phyloP scores from a whole-genome alignment of 495 filamentous ascomycete species.

The Trichoderma asperelloides region DNA sequence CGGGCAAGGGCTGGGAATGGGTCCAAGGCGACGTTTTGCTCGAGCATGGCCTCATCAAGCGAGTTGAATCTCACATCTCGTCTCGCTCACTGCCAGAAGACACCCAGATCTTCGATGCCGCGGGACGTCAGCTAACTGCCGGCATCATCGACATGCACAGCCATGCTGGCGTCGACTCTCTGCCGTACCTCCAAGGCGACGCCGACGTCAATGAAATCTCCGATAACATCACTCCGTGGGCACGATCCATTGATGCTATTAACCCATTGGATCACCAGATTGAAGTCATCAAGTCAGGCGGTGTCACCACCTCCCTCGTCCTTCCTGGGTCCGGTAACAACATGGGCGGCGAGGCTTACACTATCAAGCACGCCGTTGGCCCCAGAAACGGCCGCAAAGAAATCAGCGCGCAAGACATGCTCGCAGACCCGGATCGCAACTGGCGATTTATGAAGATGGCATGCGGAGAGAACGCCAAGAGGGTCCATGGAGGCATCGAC shows the following conservation, averaged over 20 bases:
- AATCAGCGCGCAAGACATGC: constrained; percentile 37
- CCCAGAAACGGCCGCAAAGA: constrained; percentile 41
- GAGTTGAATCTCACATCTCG: constrained; percentile 28
- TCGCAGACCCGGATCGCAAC: constrained; percentile 39
- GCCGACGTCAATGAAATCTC: constrained; percentile 46
- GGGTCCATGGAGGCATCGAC: constrained; percentile 39
- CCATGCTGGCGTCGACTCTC: constrained; percentile 40
- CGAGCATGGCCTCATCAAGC: constrained; percentile 39
- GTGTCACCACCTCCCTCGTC: constrained; percentile 58
- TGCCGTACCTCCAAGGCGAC: constrained; percentile 32
- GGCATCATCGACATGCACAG: constrained; percentile 63
- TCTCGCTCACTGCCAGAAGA: constrained; percentile 22
- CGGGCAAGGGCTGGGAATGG: constrained; percentile 38
- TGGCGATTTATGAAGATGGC: constrained; percentile 66
- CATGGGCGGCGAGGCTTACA: constrained; percentile 57
- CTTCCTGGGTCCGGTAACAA: constrained; percentile 57
- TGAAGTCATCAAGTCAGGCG: constrained; percentile 55
- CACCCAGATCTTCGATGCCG: constrained; percentile 38
- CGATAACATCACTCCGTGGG: constrained; percentile 46
- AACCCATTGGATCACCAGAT: constrained; percentile 43
- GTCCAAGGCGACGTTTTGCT: constrained; percentile 36
- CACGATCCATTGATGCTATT: constrained; percentile 48
- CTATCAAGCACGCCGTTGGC: constrained; percentile 52
- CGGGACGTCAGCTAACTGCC: constrained; percentile 49
- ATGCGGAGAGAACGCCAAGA: constrained; percentile 56